These are phyloP conservation scores for Tetracentron sinense DNA, from an alignment of 164 flowering plant species.

Conservation along the genomic window DNA sequence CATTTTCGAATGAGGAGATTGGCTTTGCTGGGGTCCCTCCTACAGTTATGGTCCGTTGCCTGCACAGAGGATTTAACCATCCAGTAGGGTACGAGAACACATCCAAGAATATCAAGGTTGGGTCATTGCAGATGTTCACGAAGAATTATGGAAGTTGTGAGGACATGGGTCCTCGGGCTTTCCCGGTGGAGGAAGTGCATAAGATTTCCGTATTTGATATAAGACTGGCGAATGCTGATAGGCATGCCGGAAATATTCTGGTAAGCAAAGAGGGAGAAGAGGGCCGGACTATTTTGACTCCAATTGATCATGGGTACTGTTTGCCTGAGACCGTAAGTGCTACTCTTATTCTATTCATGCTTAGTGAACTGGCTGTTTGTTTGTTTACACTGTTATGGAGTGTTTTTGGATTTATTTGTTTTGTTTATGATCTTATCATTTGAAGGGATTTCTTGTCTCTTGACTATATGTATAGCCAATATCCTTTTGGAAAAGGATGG, in stretches of 20 bases:
- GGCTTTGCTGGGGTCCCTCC: constrained; percentile 84
- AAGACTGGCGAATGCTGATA: constrained; percentile 73
- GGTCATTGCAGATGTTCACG: constrained; percentile 74
- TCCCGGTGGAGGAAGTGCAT: constrained; percentile 73
- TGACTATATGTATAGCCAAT: too few relatives aligned
- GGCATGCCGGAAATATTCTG: constrained; percentile 81
- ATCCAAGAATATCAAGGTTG: constrained; percentile 44
- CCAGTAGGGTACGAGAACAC: constrained; percentile 41
- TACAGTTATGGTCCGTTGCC: constrained; percentile 55
- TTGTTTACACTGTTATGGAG: not conserved
- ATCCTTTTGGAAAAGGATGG: too few relatives aligned
- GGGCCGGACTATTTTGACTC: constrained; percentile 47
- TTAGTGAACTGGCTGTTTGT: not conserved
- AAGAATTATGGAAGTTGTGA: constrained; percentile 70
- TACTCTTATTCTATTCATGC: not conserved
- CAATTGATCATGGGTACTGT: constrained; percentile 91
- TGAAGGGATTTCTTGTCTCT: too few relatives aligned
- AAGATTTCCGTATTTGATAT: constrained; percentile 73
- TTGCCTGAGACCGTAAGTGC: constrained; percentile 65
- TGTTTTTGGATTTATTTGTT: too few relatives aligned
- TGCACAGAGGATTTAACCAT: constrained; percentile 58
- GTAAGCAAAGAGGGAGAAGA: constrained; percentile 38
- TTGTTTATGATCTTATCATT: not conserved
- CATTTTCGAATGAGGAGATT: constrained; percentile 20
- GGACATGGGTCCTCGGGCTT: constrained; percentile 68